These are phyloP conservation scores for Senna siamea DNA, from an alignment of 306 rosid species.

Conservation along the genomic window DNA sequence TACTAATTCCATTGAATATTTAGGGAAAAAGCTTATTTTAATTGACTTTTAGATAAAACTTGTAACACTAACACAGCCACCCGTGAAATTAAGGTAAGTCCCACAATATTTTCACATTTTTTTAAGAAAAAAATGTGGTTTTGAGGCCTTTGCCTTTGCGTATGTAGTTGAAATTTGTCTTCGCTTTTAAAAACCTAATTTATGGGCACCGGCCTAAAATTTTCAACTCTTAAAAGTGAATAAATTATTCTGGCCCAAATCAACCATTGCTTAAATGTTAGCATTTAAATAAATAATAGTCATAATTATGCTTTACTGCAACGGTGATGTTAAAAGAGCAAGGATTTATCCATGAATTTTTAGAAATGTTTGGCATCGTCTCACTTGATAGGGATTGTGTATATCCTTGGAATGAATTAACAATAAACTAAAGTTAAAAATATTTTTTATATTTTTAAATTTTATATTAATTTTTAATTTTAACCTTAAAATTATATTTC, in stretches of 20 bases:
- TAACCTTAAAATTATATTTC: no score
- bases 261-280: not conserved
- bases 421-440: no score
- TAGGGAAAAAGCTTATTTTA: constrained; percentile 19
- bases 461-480: no score
- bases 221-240: constrained; percentile 22
- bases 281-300: no score
- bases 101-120: constrained; percentile 13
- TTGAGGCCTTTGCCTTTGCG: not conserved
- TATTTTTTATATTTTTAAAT: no score
- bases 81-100: constrained; percentile 9
- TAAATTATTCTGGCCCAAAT: constrained; percentile 22
- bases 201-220: constrained; percentile 2
- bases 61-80: constrained; percentile 4
- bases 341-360: not conserved
- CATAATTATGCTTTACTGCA: not conserved
- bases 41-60: constrained; percentile 3
- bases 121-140: not conserved
- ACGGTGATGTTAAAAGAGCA: not conserved
- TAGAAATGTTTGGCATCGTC: no score
- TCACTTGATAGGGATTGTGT: no score
- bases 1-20: constrained; percentile 26
- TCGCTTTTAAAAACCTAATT: constrained; percentile 28
- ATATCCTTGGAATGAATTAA: not conserved
- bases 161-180: not conserved